These are phyloP conservation scores for Wickerhamomyces silvicola DNA, from an alignment of 805 yeast genomes.

Conservation along the genomic window DNA sequence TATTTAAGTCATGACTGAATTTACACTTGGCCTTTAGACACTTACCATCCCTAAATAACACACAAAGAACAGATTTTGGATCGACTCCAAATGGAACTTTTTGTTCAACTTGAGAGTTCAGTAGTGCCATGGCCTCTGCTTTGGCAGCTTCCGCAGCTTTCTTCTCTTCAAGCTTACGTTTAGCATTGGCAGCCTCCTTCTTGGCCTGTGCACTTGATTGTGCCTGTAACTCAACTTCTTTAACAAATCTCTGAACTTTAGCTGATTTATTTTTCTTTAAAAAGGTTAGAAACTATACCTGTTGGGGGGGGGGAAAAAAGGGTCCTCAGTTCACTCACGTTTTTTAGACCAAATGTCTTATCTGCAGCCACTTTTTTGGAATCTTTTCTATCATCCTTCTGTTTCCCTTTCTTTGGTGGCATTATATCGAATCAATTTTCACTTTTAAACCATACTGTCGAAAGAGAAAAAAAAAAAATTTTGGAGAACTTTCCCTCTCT, in stretches of 20 bases:
- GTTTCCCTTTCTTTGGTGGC: constrained; percentile 77
- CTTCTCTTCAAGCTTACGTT: constrained; percentile 67
- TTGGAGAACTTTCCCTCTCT: no score
- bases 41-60: constrained; percentile 76
- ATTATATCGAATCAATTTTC: no score
- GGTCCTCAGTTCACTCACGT: constrained; percentile 24
- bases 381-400: constrained; percentile 41
- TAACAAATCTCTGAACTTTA: constrained; percentile 71
- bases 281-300: neutral
- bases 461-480: neutral
- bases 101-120: constrained; percentile 65
- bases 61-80: constrained; percentile 90
- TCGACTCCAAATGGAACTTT: constrained; percentile 96
- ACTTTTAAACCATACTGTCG: neutral
- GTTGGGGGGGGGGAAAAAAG: neutral
- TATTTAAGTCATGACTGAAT: constrained; percentile 81
- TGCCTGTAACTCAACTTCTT: constrained; percentile 50
- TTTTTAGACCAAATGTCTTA: constrained; percentile 92
- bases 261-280: constrained; percentile 74
- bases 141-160: constrained; percentile 88
- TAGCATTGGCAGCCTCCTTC: constrained; percentile 70
- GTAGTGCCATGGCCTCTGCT: constrained; percentile 74
- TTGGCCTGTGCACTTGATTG: constrained; percentile 58
- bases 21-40: constrained; percentile 83
- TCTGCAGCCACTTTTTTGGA: constrained; percentile 71